phyloP scores from a whole-genome alignment of 306 rosid species.

The Gleditsia sinensis region DNA sequence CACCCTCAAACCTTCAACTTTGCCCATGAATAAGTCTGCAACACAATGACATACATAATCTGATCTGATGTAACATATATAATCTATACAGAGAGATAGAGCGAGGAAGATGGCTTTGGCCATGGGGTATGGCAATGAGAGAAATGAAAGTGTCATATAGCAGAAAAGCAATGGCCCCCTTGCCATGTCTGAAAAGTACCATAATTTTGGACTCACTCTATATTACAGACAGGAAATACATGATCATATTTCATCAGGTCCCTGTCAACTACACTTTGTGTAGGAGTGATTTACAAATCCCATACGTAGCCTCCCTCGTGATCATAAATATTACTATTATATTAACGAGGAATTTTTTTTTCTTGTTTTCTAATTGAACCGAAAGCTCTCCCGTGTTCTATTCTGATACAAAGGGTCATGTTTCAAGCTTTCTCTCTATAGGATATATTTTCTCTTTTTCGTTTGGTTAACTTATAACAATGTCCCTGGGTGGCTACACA shows the following conservation, averaged over 20 bases:
- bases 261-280: slow-evolving; percentile 27
- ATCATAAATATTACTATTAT: slow-evolving; percentile 32
- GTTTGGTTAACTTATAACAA: too few relatives aligned
- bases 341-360: background rate
- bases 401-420: too few relatives aligned
- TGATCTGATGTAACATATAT: background rate
- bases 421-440: too few relatives aligned
- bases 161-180: slow-evolving; percentile 36
- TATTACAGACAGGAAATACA: slow-evolving; percentile 11
- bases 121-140: slow-evolving; percentile 10
- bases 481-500: too few relatives aligned
- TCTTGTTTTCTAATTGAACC: too few relatives aligned
- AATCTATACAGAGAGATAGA: too few relatives aligned
- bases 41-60: slow-evolving; percentile 32
- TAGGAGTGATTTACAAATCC: slow-evolving; percentile 41
- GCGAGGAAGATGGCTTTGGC: background rate
- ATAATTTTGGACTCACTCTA: slow-evolving; percentile 36
- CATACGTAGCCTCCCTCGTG: slow-evolving; percentile 48
- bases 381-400: too few relatives aligned
- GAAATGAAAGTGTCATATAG: slow-evolving; percentile 17
- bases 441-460: too few relatives aligned
- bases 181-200: slow-evolving; percentile 38
- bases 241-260: slow-evolving; percentile 25
- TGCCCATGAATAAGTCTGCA: slow-evolving; percentile 23
- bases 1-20: background rate